Percentiles rank a stretch among this genome's conserved stretches.
Conservation (phyloP, 1,139 yeast species). For the Blastobotrys persicus region DNA sequence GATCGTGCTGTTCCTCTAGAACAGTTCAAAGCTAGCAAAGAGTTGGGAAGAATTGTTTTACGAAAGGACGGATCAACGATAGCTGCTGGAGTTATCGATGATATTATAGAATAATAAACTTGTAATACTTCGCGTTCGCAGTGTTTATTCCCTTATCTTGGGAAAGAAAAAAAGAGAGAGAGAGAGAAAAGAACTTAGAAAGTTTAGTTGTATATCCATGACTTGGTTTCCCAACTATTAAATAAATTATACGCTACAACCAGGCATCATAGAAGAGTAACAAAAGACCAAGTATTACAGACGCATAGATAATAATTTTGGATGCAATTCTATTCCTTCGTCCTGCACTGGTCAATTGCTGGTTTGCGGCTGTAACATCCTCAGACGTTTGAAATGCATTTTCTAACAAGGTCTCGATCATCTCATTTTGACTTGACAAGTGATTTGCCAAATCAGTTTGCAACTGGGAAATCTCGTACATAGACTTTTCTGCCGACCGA, state of each 20-base stretch:
- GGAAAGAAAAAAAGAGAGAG: neutral
- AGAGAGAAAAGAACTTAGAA: too few relatives aligned
- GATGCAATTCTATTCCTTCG: conserved; percentile 69
- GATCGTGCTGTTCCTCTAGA: conserved; percentile 54
- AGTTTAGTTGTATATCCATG: too few relatives aligned
- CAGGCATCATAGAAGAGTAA: conserved; percentile 63
- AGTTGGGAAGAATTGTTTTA: conserved; percentile 76
- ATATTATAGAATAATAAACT: conserved; percentile 9
- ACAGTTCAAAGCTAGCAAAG: conserved; percentile 54
- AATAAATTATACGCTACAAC: conserved; percentile 35
- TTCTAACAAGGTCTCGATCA: conserved; percentile 62
- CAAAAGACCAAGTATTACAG: conserved; percentile 60
- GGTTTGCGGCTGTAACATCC: conserved; percentile 73
- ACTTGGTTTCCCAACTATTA: neutral
- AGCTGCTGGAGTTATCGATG: conserved; percentile 74
- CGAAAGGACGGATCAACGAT: conserved; percentile 84
- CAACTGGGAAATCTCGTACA: conserved; percentile 74
- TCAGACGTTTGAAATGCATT: conserved; percentile 68
- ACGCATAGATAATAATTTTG: conserved; percentile 57
- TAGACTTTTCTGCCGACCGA: conserved; percentile 62
- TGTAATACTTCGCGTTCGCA: too few relatives aligned
- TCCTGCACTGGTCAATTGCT: conserved; percentile 68
- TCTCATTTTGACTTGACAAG: conserved; percentile 70
- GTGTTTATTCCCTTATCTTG: neutral
- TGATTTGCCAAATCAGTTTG: conserved; percentile 78